Evolutionary conservation across 306 rosid species (phyloP), one percentile per base, ranked within the genome.

Genomic region (Rosa chinensis): DNA sequence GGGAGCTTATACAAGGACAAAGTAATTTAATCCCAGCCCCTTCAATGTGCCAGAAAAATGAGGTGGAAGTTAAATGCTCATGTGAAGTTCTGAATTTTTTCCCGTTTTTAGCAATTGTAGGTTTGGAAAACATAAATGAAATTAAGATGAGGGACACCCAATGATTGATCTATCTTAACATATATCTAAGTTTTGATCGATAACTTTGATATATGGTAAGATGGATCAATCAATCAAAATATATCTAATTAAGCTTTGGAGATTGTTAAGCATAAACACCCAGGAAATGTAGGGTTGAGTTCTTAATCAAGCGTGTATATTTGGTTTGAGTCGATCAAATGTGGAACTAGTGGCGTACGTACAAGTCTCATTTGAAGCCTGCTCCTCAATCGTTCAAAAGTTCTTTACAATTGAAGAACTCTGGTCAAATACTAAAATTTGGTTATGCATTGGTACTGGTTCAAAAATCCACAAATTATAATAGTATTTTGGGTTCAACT

Each of bases 41-140:
- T 47, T 72, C 63, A 72, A 35, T 17, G 62, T 16, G 32, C 25
- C 43, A 58, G 25, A 74, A 56, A 25, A 28, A 47, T 11, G 21
- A 72, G 43, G 42, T 12, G 23, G 42, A 28, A 42, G 48, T 59
- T 61, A 42, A 75, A 45, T 59, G 56, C 78, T 58, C 44, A n/a
- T 23, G 2, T 23, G 21, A 32, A 75, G 9, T 1, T 18, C 0
- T 35, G 43, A 28, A 10, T 11, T 35, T 37, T 20, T 64, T 7
- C 4, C 70, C 70, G 5, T 35, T 50, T 50, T 72, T 17, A 20
- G 50, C 18, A 8, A 16, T 16, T n/a, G 21, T 28, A 13, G 10
- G 16, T 39, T 67, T 67, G 13, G 28, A 35, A 2, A 35, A 37
- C 70, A 5, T 2, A 64, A 37, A 35, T 13, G 43, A 64, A 35